These are phyloP conservation scores for Aspergillus uvarum DNA, from an alignment of 2,329 filamentous ascomycete species.

Conservation along the genomic window DNA sequence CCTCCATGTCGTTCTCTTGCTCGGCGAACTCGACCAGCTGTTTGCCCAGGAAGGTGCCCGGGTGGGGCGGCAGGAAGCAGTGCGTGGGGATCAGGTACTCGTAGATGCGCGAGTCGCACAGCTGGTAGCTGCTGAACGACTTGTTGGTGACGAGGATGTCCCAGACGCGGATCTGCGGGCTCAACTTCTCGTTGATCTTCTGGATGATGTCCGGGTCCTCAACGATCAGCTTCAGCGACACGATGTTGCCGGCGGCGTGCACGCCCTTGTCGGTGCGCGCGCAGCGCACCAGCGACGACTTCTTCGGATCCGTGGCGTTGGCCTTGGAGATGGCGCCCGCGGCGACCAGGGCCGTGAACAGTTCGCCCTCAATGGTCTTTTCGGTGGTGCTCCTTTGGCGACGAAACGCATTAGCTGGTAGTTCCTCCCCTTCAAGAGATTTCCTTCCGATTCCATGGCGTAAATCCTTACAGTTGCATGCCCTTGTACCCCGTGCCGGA, in stretches of 20 bases:
- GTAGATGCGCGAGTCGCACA: constrained; percentile 94
- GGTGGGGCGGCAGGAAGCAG: constrained; percentile 87
- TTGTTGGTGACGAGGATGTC: constrained; percentile 87
- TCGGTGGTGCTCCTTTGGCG: constrained; percentile 55
- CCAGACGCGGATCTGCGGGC: constrained; percentile 91
- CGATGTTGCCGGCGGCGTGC: constrained; percentile 91
- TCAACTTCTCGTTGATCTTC: constrained; percentile 85
- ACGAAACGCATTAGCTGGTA: constrained; percentile 5
- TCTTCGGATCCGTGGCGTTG: constrained; percentile 95
- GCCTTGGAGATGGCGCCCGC: constrained; percentile 94
- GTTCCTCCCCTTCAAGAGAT: too few species aligned
- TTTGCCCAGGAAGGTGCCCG: constrained; percentile 78
- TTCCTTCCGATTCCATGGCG: too few species aligned
- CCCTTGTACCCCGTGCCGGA: constrained; percentile 95
- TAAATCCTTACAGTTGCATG: constrained; percentile 69
- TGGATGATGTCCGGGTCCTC: constrained; percentile 84
- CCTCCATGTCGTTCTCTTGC: constrained; percentile 69
- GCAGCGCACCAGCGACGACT: constrained; percentile 89
- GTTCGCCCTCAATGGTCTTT: constrained; percentile 92
- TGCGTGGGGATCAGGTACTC: constrained; percentile 96
- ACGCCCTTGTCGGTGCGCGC: constrained; percentile 97
- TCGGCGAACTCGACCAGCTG: constrained; percentile 77
- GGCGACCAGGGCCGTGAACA: constrained; percentile 87
- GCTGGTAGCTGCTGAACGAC: constrained; percentile 89
- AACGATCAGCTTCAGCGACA: constrained; percentile 92